Percentiles rank a stretch among this genome's conserved stretches.
Evolutionary conservation across 2,329 filamentous ascomycete species (phyloP).

Genomic region (Alternaria hordeiaustralica): DNA sequence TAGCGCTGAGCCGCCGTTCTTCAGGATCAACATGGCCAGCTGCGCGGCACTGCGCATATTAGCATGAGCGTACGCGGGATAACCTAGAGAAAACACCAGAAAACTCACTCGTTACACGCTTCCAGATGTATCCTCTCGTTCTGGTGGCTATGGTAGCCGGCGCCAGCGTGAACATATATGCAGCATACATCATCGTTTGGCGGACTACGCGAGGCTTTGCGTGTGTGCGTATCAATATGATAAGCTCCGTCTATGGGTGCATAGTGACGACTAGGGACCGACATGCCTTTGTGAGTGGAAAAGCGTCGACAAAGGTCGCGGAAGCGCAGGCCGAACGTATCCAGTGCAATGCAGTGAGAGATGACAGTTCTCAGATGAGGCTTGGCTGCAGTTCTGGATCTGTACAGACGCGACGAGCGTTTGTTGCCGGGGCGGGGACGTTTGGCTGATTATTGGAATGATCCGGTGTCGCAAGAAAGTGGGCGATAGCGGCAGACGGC

Average conservation of each 20-base stretch:
- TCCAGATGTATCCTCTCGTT: slow-evolving; percentile 86
- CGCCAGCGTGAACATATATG: slow-evolving; percentile 95
- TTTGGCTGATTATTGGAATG: neutral
- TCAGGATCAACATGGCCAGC: slow-evolving; percentile 81
- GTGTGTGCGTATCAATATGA: slow-evolving; percentile 27
- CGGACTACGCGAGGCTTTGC: slow-evolving; percentile 50
- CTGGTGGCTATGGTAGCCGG: slow-evolving; percentile 86
- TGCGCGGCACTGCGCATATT: slow-evolving; percentile 71
- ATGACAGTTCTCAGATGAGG: neutral
- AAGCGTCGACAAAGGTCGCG: slow-evolving; percentile 36
- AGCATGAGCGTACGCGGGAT: neutral
- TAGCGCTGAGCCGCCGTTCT: slow-evolving; percentile 77
- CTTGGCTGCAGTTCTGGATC: neutral
- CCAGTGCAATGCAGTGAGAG: slow-evolving; percentile 10
- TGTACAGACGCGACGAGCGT: neutral
- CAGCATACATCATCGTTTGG: slow-evolving; percentile 65
- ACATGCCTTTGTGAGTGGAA: slow-evolving; percentile 34
- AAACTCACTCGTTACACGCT: slow-evolving; percentile 83
- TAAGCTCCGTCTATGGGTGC: slow-evolving; percentile 32
- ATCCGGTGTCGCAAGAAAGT: neutral
- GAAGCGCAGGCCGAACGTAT: slow-evolving; percentile 31
- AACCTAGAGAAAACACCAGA: neutral
- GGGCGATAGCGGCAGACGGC: neutral
- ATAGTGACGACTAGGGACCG: slow-evolving; percentile 23
- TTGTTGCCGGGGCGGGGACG: neutral